Base-by-base conservation (phyloP, 2,329 filamentous ascomycete species). In the Pseudogymnoascus sp. region DNA sequence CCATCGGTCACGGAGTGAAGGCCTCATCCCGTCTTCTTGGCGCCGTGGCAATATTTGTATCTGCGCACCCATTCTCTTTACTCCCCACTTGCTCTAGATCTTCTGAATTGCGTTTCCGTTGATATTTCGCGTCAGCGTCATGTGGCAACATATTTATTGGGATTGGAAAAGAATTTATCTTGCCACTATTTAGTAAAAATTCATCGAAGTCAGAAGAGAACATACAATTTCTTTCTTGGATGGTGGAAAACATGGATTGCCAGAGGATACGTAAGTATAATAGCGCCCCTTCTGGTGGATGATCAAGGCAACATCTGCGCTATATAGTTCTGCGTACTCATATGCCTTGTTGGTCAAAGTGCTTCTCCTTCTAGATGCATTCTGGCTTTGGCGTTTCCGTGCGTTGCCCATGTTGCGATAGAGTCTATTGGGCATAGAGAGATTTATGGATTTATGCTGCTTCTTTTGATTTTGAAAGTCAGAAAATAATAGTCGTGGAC, bases 311-410 rank as follows among this genome's bases (percentile, higher is more conserved):
- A 60, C 57, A 58, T 62, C 34, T 30, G 48, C 34, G 37, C 60
- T 37, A 58, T 58, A 57, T 58, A 62, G n/a, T 38, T 62, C 45
- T 48, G 5, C 48, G 38, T 57, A 62, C 59, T 62, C 45, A 62
- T 60, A 52, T 34, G 28, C 58, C 45, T 62, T 62, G 57, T 62
- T 62, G 30, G 59, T 37, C 48, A 62, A 23, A 62, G 58, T 62
- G 28, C 45, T 13, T 38, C 59, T 62, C 58, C 61, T 21, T 60
- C 52, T 60, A 37, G 34, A 59, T 57, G 58, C 52, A 30, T 62
- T 62, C 58, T 62, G 26, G 35, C 61, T 55, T 26, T 60, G 59
- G 52, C 58, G 58, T 57, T 61, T 59, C 30, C 28, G 56, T 61
- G 30, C 45, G 45, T 55, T 55, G 23, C 5, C 15, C 23, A 55